Percentiles rank a stretch among this genome's conserved stretches.
Evolutionary conservation across 2,329 filamentous ascomycete species (phyloP).

Genomic region (Pseudofabraea citricarpa): DNA sequence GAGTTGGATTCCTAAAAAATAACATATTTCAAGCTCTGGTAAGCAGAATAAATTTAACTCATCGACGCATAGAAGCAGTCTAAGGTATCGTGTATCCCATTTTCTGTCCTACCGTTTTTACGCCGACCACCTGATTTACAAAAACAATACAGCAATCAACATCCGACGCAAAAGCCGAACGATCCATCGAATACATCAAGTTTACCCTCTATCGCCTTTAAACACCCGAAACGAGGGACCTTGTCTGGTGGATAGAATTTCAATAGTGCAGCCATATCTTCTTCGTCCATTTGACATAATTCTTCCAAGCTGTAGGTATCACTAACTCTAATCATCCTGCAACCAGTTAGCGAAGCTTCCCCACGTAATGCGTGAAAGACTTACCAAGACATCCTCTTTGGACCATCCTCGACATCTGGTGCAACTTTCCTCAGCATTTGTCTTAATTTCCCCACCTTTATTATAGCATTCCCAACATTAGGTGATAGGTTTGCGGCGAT

Average conservation of each 20-base stretch:
- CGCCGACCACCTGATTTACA: background rate
- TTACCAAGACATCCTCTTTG: conserved; percentile 86
- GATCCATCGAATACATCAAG: conserved; percentile 26
- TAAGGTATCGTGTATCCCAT: too few species aligned
- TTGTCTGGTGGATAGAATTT: conserved; percentile 60
- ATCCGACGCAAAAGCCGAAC: conserved; percentile 28
- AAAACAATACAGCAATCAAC: conserved; percentile 11
- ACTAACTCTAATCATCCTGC: conserved; percentile 87
- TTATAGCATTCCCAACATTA: conserved; percentile 80
- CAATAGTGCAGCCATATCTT: conserved; percentile 80
- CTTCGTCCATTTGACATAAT: conserved; percentile 73
- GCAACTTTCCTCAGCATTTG: conserved; percentile 74
- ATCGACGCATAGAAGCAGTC: too few species aligned
- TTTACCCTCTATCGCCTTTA: conserved; percentile 46
- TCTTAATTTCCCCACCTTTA: conserved; percentile 75
- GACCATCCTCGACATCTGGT: conserved; percentile 66
- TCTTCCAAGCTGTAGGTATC: conserved; percentile 82
- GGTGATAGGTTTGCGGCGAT: conserved; percentile 73
- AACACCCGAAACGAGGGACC: conserved; percentile 49
- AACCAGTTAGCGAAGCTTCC: conserved; percentile 27
- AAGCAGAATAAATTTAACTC: too few species aligned
- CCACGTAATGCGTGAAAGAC: conserved; percentile 22
- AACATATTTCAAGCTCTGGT: too few species aligned
- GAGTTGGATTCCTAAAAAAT: too few species aligned
- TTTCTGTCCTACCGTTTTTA: background rate